These are phyloP conservation scores for Malus hybrid DNA, from an alignment of 331 rosid species.

Conservation along the genomic window DNA sequence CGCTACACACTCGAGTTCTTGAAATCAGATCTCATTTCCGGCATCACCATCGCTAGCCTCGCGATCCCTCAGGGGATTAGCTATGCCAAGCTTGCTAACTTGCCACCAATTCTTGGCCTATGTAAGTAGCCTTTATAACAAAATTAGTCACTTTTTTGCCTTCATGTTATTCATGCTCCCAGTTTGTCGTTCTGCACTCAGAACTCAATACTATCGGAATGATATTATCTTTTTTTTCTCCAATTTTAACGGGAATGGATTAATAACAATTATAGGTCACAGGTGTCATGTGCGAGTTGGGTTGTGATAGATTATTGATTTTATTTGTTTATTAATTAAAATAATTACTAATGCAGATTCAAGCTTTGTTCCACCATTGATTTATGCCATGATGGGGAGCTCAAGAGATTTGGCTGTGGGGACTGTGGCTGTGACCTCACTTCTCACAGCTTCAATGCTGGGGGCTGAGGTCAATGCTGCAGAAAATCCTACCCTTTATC, in stretches of 20 bases:
- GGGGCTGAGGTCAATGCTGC: constrained; percentile 40
- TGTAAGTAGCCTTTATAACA: constrained; percentile 31
- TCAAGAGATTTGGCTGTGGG: constrained; percentile 95
- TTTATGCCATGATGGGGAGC: constrained; percentile 95
- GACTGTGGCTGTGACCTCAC: constrained; percentile 93
- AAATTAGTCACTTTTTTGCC: neutral
- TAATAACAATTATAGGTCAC: neutral
- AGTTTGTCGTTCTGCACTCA: no score
- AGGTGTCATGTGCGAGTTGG: neutral
- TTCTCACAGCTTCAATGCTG: constrained; percentile 71
- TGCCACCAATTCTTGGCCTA: constrained; percentile 91
- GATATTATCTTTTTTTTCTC: neutral
- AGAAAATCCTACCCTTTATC: constrained; percentile 61
- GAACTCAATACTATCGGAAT: no score
- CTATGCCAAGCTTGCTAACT: constrained; percentile 86
- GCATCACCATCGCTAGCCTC: constrained; percentile 93
- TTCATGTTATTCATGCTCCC: neutral
- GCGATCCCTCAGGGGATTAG: constrained; percentile 98
- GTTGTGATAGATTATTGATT: neutral
- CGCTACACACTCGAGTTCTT: constrained; percentile 41
- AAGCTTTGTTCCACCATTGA: constrained; percentile 82
- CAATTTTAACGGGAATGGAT: neutral
- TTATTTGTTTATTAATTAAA: neutral
- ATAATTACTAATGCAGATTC: constrained; percentile 43
- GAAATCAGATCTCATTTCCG: constrained; percentile 70